These are phyloP conservation scores for Penicillium sp. DNA, from an alignment of 2,329 filamentous ascomycete genomes.

Conservation along the genomic window DNA sequence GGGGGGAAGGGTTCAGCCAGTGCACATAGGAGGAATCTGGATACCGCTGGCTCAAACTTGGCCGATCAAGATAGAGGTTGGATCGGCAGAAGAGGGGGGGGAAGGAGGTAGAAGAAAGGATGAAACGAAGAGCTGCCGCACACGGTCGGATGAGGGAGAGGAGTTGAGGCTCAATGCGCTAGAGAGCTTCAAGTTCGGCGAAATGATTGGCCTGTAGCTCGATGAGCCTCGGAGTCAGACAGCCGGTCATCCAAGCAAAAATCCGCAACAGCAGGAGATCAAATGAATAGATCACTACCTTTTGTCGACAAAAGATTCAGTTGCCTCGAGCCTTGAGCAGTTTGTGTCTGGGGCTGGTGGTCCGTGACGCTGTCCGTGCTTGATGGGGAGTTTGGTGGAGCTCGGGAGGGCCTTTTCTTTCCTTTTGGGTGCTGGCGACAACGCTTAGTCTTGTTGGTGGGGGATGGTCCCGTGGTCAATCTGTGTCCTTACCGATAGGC, in stretches of 20 bases:
- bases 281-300: neutral
- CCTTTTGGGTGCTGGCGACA: neutral
- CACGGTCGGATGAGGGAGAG: conserved; percentile 1
- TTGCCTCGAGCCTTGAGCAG: neutral
- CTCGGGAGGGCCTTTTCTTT: conserved; percentile 1
- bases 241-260: neutral
- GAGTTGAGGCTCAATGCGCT: conserved; percentile 6
- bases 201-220: conserved; percentile 1
- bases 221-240: conserved; percentile 2
- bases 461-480: neutral
- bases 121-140: conserved; percentile 2
- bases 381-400: conserved; percentile 8
- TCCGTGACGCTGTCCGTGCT: conserved; percentile 19
- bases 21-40: neutral
- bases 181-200: neutral
- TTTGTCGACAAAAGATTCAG: neutral
- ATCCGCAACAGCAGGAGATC: neutral
- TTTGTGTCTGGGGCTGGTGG: conserved; percentile 9
- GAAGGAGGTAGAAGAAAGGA: conserved; percentile 1
- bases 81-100: neutral
- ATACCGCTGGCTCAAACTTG: neutral
- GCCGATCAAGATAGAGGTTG: conserved; percentile 2
- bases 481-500: too few relatives aligned
- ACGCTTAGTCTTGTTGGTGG: neutral
- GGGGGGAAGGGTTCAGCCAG: neutral